phyloP scores from a whole-genome alignment of 352 stramenopile genomes.

The Globisporangium canariense region DNA sequence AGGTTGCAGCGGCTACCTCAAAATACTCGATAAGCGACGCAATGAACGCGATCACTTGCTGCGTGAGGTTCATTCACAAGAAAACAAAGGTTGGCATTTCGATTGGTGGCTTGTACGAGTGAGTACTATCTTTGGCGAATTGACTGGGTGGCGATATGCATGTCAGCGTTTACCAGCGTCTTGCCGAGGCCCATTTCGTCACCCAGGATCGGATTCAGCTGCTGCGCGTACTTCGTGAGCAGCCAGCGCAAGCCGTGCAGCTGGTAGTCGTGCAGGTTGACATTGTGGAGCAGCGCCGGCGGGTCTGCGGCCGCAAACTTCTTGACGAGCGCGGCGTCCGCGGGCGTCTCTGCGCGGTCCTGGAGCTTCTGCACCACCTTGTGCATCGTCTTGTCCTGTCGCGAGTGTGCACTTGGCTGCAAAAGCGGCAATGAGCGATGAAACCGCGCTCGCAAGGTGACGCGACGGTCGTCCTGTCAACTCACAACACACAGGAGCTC shows the following conservation, averaged over 20 bases:
- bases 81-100: no score
- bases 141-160: no score
- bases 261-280: conserved; percentile 71
- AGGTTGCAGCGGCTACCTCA: neutral
- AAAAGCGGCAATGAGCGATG: conserved; percentile 1
- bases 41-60: conserved; percentile 70
- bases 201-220: conserved; percentile 68
- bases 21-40: conserved; percentile 32
- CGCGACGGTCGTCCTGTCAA: neutral
- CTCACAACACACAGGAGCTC: neutral
- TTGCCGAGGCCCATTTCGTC: conserved; percentile 86
- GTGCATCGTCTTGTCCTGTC: conserved; percentile 34
- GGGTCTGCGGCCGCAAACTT: conserved; percentile 17
- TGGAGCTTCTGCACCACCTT: conserved; percentile 36
- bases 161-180: conserved; percentile 31
- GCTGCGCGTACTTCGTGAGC: conserved; percentile 52
- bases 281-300: conserved; percentile 45
- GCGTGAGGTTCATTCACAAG: no score
- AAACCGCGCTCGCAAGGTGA: neutral
- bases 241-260: conserved; percentile 62
- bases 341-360: conserved; percentile 25
- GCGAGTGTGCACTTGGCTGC: neutral
- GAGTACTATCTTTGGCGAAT: no score
- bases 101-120: no score
- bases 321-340: conserved; percentile 19